These are phyloP conservation scores for Pseudocercospora macadamiae DNA, from an alignment of 2,329 filamentous ascomycete genomes.

Conservation along the genomic window DNA sequence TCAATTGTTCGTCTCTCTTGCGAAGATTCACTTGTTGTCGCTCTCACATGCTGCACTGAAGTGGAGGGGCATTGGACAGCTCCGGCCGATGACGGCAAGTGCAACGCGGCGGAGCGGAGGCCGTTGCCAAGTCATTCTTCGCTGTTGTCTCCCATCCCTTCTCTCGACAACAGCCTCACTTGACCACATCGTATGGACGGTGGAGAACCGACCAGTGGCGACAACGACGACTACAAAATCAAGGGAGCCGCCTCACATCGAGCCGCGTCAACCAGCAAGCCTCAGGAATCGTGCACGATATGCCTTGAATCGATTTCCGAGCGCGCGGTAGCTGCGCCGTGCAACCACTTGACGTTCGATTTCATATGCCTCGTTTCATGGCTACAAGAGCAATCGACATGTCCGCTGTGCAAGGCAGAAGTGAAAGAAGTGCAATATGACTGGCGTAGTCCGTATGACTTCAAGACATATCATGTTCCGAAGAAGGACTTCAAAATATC, in stretches of 20 bases:
- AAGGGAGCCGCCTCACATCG: constrained; percentile 28
- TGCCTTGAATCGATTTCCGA: constrained; percentile 79
- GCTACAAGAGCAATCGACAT: constrained; percentile 72
- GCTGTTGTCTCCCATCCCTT: too few relatives aligned
- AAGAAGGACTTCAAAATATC: constrained; percentile 12
- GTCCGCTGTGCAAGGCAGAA: constrained; percentile 71
- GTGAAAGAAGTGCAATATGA: constrained; percentile 67
- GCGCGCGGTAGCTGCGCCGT: constrained; percentile 72
- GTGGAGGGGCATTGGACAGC: neutral
- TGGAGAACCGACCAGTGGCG: neutral
- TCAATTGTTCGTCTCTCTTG: constrained; percentile 13
- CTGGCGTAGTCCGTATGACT: constrained; percentile 56
- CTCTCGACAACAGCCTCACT: neutral
- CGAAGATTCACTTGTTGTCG: neutral
- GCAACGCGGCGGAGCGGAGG: neutral
- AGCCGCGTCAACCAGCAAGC: constrained; percentile 4
- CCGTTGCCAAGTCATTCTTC: constrained; percentile 10
- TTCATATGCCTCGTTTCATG: constrained; percentile 82
- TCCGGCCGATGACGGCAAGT: constrained; percentile 1
- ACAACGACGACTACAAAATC: constrained; percentile 32
- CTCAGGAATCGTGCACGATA: constrained; percentile 72
- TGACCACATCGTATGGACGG: constrained; percentile 28
- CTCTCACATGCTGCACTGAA: constrained; percentile 6
- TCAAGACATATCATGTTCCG: constrained; percentile 57
- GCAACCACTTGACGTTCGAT: constrained; percentile 80